phyloP scores from a whole-genome alignment of 495 filamentous ascomycete genomes.

The Hypoxylon lienhwacheense region DNA sequence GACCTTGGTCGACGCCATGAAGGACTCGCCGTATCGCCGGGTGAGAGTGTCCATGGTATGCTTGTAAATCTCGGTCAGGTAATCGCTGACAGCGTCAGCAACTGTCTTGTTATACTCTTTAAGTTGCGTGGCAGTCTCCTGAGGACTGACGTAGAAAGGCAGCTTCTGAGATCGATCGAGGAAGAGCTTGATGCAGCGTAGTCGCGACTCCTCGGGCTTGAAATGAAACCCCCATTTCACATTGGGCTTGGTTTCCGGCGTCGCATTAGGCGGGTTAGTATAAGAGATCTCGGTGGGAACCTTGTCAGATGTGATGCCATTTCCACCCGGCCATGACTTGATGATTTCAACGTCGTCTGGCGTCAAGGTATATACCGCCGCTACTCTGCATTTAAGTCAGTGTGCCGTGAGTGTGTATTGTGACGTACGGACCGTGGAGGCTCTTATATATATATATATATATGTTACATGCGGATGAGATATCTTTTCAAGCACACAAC shows the following conservation, averaged over 20 bases:
- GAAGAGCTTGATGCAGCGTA: slow-evolving; percentile 79
- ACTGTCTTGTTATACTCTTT: slow-evolving; percentile 64
- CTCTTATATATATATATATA: neutral
- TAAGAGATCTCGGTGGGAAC: slow-evolving; percentile 67
- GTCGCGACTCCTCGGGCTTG: slow-evolving; percentile 68
- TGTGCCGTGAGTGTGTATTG: neutral
- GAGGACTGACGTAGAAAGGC: slow-evolving; percentile 73
- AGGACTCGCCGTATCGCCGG: slow-evolving; percentile 62
- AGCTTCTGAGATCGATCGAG: slow-evolving; percentile 76
- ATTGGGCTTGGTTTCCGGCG: slow-evolving; percentile 39
- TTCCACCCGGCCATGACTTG: slow-evolving; percentile 78
- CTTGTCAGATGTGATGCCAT: slow-evolving; percentile 71
- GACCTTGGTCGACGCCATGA: slow-evolving; percentile 63
- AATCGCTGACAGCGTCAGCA: slow-evolving; percentile 65
- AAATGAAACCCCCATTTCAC: slow-evolving; percentile 80
- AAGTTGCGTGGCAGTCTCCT: slow-evolving; percentile 72
- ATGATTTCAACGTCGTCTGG: slow-evolving; percentile 80
- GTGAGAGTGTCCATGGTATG: slow-evolving; percentile 75
- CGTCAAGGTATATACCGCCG: slow-evolving; percentile 72
- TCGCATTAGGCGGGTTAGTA: slow-evolving; percentile 43
- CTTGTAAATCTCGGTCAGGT: slow-evolving; percentile 67
- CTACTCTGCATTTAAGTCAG: slow-evolving; percentile 55
- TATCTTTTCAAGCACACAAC: neutral
- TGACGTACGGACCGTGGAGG: neutral
- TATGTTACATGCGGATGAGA: neutral